A percentile compares a stretch with the other conserved stretches of the same genome.
These are phyloP conservation scores for Capronia coronata DNA, from an alignment of 2,329 filamentous ascomycete genomes.

Conservation along the genomic window DNA sequence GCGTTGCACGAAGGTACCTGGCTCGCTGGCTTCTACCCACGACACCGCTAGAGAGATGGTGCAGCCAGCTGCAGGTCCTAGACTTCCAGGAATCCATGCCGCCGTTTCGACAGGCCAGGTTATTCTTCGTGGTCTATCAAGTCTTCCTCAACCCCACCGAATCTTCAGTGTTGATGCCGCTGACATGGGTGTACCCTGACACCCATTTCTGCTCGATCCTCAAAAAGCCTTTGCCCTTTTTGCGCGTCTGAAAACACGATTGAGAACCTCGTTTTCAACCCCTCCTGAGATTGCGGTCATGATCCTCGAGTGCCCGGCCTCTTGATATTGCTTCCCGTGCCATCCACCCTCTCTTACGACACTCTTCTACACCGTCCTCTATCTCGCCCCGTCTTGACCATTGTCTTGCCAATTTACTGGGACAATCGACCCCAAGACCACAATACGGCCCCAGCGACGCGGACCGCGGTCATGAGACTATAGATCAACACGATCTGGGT, in stretches of 20 bases:
- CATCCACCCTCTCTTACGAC: conserved; percentile 9
- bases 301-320: not conserved
- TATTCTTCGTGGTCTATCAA: conserved; percentile 10
- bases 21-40: conserved; percentile 10
- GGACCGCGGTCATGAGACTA: conserved; percentile 20
- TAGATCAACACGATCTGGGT: conserved; percentile 13
- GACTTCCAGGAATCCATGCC: conserved; percentile 13
- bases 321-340: conserved; percentile 14
- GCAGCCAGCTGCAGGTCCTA: conserved; percentile 18
- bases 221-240: conserved; percentile 14
- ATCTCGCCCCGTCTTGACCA: not conserved
- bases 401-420: not conserved
- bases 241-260: conserved; percentile 11
- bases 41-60: conserved; percentile 8
- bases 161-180: conserved; percentile 5
- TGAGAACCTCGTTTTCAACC: conserved; percentile 4
- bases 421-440: not conserved
- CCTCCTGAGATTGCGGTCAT: conserved; percentile 1
- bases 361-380: conserved; percentile 3
- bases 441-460: not conserved
- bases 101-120: conserved; percentile 8
- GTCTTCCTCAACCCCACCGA: conserved; percentile 13
- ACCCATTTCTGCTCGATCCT: conserved; percentile 9
- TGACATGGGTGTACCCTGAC: conserved; percentile 22
- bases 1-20: conserved; percentile 14